A percentile compares a stretch with the other conserved stretches of the same genome.
Conservation (phyloP, 305 asterid species). For the Fraxinus dipetala region DNA sequence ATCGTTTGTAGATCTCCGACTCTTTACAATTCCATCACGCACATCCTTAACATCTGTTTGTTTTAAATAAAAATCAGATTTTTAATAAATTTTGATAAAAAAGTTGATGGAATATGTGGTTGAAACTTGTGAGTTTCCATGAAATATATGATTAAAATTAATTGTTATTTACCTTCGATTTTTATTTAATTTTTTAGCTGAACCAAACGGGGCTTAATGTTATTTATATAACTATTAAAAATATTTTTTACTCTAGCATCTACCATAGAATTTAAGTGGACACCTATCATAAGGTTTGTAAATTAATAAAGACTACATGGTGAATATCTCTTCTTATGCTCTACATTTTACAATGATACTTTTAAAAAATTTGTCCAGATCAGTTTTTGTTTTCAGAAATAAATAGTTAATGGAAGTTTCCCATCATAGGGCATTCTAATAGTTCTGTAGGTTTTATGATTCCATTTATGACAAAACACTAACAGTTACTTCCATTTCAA, state of each 20-base stretch:
- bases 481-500: background rate
- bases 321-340: background rate
- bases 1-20: background rate
- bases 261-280: background rate
- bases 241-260: background rate
- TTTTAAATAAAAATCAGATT: background rate
- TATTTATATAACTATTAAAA: background rate
- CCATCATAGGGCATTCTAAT: background rate
- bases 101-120: background rate
- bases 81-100: background rate
- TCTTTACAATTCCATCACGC: background rate
- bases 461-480: background rate
- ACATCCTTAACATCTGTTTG: background rate
- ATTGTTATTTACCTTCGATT: background rate
- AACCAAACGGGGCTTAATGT: background rate
- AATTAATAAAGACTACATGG: background rate
- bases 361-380: background rate
- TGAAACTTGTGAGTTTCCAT: background rate
- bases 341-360: background rate
- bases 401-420: background rate
- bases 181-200: background rate
- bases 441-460: background rate
- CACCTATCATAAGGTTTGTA: background rate
- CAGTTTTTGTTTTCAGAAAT: background rate
- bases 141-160: background rate